phyloP scores from a whole-genome alignment of 2,329 filamentous ascomycete species.

The Dothistroma septosporum region DNA sequence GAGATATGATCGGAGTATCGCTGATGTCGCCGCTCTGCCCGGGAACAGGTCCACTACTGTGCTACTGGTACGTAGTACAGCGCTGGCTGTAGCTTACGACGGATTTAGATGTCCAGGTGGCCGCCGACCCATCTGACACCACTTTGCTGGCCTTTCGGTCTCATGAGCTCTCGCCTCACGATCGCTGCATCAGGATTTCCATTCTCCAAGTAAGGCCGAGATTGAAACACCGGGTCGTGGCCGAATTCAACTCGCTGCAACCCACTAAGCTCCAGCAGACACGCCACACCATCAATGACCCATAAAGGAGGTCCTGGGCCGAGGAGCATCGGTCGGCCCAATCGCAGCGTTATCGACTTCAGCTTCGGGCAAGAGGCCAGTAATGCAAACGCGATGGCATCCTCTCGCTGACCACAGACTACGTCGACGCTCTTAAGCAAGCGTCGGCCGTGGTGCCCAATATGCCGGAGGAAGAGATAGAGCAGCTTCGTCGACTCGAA shows the following conservation, averaged over 20 bases:
- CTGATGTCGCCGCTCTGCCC: too few relatives aligned
- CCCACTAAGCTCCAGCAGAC: conserved; percentile 27
- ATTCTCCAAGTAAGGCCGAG: conserved; percentile 17
- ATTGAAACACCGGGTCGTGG: conserved; percentile 6
- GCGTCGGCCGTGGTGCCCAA: conserved; percentile 27
- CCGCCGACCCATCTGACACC: conserved; percentile 26
- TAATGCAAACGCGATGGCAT: conserved; percentile 31
- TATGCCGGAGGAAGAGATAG: conserved; percentile 39
- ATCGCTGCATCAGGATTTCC: conserved; percentile 23
- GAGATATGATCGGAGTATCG: too few relatives aligned
- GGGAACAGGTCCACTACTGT: too few relatives aligned
- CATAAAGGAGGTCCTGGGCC: conserved; percentile 23
- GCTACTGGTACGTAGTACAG: too few relatives aligned
- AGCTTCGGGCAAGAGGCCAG: conserved; percentile 28
- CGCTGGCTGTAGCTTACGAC: too few relatives aligned
- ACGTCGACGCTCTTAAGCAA: conserved; percentile 26
- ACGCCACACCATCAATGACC: conserved; percentile 27
- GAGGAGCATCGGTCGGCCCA: conserved; percentile 22
- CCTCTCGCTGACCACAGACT: conserved; percentile 26
- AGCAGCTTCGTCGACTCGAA: conserved; percentile 44
- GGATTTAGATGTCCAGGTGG: conserved; percentile 20
- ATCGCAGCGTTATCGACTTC: conserved; percentile 23
- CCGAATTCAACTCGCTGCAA: conserved; percentile 26
- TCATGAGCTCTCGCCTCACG: conserved; percentile 23
- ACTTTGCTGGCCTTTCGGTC: conserved; percentile 19